Conservation (phyloP, 2,329 filamentous ascomycete genomes). For the Blastomyces parvus region DNA sequence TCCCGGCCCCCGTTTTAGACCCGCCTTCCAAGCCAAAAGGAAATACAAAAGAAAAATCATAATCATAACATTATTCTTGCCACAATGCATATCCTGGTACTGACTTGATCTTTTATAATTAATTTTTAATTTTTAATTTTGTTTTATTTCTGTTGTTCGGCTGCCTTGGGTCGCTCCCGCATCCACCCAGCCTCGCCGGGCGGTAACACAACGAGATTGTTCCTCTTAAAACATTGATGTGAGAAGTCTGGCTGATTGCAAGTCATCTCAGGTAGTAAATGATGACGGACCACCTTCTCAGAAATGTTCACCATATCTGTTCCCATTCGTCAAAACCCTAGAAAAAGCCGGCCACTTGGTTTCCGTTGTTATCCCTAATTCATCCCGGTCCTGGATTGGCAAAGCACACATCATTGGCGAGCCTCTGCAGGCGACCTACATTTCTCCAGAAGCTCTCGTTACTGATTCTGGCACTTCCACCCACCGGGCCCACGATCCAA, state of each 20-base stretch:
- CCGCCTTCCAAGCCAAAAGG: not conserved
- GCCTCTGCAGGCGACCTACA: slow-evolving; percentile 69
- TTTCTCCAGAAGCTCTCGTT: slow-evolving; percentile 44
- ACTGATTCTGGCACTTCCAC: slow-evolving; percentile 25
- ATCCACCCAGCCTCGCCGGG: not conserved
- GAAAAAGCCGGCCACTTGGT: slow-evolving; percentile 66
- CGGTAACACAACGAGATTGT: not conserved
- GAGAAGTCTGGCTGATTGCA: slow-evolving; percentile 5
- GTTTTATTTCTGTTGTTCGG: not conserved
- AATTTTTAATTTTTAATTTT: slow-evolving; percentile 10
- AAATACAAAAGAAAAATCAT: not conserved
- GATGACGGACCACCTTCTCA: slow-evolving; percentile 67
- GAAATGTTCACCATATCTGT: slow-evolving; percentile 64
- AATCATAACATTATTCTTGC: not conserved
- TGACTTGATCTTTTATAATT: slow-evolving; percentile 12
- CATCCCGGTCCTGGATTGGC: slow-evolving; percentile 88
- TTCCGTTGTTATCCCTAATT: slow-evolving; percentile 77
- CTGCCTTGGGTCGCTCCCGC: not conserved
- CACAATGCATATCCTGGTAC: slow-evolving; percentile 40
- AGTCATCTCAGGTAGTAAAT: slow-evolving; percentile 41
- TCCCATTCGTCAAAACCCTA: slow-evolving; percentile 58
- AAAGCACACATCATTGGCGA: slow-evolving; percentile 91
- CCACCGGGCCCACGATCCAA: not conserved
- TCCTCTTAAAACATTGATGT: not conserved
- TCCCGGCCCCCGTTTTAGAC: not conserved